These are phyloP conservation scores for Tetrahymena malaccensis DNA, from an alignment of 73 alveolate genomes.

Conservation along the genomic window DNA sequence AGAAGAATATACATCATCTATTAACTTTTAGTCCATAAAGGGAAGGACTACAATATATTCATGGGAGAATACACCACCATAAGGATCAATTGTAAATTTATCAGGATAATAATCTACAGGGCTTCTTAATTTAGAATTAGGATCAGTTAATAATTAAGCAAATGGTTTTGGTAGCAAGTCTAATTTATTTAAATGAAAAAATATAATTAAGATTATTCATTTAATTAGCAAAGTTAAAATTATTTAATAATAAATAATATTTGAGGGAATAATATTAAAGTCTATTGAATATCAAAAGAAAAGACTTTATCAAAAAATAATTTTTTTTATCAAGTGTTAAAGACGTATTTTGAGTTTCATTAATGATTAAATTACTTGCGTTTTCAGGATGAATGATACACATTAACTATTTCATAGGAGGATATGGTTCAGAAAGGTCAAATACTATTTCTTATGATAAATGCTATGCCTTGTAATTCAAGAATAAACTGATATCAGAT, in stretches of 20 bases:
- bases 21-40: not conserved
- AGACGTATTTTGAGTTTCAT: too few species aligned
- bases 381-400: constrained; percentile 30
- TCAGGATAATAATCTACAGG: constrained; percentile 39
- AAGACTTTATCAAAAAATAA: too few species aligned
- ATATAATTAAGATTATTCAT: not conserved
- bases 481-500: constrained; percentile 5
- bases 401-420: constrained; percentile 21
- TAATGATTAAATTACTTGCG: not conserved
- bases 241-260: too few species aligned
- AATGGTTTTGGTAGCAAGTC: constrained; percentile 7
- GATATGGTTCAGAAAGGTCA: constrained; percentile 14
- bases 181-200: not conserved
- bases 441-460: not conserved
- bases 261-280: too few species aligned
- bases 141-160: constrained; percentile 10
- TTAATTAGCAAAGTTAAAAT: too few species aligned
- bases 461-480: not conserved
- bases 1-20: constrained; percentile 10
- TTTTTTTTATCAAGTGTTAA: too few species aligned
- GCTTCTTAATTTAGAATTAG: constrained; percentile 8
- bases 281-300: too few species aligned
- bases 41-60: constrained; percentile 21
- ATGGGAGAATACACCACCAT: constrained; percentile 29
- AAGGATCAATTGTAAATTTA: constrained; percentile 21